phyloP scores from a whole-genome alignment of 257 asterid genomes.

The Rehmannia glutinosa region DNA sequence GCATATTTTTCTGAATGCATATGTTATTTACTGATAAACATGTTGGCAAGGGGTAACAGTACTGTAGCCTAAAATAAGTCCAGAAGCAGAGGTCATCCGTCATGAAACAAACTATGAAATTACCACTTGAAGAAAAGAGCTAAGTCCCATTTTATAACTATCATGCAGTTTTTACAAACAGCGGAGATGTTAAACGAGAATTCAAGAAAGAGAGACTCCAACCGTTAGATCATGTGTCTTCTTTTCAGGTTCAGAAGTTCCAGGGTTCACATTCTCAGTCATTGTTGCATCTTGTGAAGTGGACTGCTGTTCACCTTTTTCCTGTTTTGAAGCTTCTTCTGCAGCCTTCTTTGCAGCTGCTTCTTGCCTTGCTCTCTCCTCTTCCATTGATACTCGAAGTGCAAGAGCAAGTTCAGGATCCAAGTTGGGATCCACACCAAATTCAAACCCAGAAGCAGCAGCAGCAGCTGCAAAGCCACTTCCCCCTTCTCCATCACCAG shows the following conservation, averaged over 20 bases:
- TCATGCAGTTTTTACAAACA: conserved; percentile 6
- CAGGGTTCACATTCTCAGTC: conserved; percentile 63
- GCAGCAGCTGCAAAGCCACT: conserved; percentile 89
- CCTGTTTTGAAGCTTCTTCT: conserved; percentile 72
- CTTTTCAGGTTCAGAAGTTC: conserved; percentile 63
- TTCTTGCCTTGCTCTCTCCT: conserved; percentile 99
- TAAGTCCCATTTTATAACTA: not conserved
- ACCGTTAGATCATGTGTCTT: conserved; percentile 69
- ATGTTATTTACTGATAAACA: too few relatives aligned
- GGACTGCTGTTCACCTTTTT: conserved; percentile 63
- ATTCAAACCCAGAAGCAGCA: conserved; percentile 89
- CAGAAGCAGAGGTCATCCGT: not conserved
- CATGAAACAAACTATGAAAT: not conserved
- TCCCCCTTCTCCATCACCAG: conserved; percentile 97
- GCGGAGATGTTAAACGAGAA: conserved; percentile 13
- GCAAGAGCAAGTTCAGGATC: conserved; percentile 99
- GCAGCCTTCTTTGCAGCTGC: conserved; percentile 97
- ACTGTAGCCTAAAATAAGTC: not conserved
- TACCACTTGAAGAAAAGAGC: not conserved
- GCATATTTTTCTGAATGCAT: not conserved
- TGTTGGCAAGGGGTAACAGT: too few relatives aligned
- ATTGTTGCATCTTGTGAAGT: conserved; percentile 74
- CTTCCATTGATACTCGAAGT: conserved; percentile 99
- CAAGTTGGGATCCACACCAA: conserved; percentile 99
- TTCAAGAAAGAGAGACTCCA: conserved; percentile 11